These are phyloP conservation scores for Pseudogymnoascus sp. DNA, from an alignment of 2,329 filamentous ascomycete species.

Conservation along the genomic window DNA sequence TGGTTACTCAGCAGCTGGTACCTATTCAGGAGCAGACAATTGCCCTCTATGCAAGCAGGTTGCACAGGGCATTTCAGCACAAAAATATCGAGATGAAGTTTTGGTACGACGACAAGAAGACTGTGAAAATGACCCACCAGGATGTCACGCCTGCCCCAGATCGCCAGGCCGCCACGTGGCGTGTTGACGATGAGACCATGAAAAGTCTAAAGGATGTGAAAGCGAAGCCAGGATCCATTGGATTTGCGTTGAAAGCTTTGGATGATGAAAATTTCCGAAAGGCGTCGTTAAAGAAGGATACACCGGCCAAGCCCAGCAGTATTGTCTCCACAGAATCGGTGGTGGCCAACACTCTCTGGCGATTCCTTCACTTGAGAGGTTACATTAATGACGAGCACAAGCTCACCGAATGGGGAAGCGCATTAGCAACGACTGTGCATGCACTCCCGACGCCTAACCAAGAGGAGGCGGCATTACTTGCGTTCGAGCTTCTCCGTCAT, in stretches of 20 bases:
- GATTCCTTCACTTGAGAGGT: slow-evolving; percentile 79
- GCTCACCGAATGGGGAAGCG: slow-evolving; percentile 76
- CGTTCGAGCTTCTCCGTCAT: slow-evolving; percentile 75
- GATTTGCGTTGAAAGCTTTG: slow-evolving; percentile 58
- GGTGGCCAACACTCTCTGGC: slow-evolving; percentile 67
- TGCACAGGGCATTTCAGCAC: slow-evolving; percentile 76
- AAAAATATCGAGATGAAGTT: slow-evolving; percentile 69
- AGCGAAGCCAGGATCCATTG: slow-evolving; percentile 37
- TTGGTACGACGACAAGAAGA: slow-evolving; percentile 72
- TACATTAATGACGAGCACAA: slow-evolving; percentile 74
- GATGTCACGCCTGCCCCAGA: slow-evolving; percentile 42
- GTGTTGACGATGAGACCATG: slow-evolving; percentile 50
- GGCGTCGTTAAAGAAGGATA: slow-evolving; percentile 55
- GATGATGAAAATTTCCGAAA: slow-evolving; percentile 61
- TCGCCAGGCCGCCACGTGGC: slow-evolving; percentile 53
- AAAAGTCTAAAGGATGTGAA: slow-evolving; percentile 35
- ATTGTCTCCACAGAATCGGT: slow-evolving; percentile 60
- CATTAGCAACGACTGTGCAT: slow-evolving; percentile 61
- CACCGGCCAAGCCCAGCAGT: slow-evolving; percentile 23
- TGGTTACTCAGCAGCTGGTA: slow-evolving; percentile 67
- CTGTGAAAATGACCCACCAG: slow-evolving; percentile 59
- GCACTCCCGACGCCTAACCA: slow-evolving; percentile 46
- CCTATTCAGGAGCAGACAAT: slow-evolving; percentile 69
- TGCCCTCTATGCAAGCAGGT: slow-evolving; percentile 65
- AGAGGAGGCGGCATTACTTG: slow-evolving; percentile 72